Evolutionary conservation across 1,284 basidiomycete genomes (phyloP), one percentile per base, ranked within the genome.

Genomic region (Athelia psychrophila): DNA sequence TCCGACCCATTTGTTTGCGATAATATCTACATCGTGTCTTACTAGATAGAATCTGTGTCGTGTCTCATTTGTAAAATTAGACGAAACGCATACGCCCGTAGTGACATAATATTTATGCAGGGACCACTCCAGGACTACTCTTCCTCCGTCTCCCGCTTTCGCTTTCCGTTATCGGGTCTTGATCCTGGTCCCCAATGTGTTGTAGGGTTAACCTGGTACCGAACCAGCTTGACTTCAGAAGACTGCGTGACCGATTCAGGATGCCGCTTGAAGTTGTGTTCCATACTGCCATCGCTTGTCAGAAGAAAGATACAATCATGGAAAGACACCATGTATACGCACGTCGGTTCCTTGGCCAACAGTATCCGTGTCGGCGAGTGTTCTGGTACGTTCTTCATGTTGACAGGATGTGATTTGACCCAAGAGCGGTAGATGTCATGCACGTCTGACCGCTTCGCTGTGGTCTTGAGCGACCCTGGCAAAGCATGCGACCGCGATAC

Each of bases 151-250:
- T 76, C 78, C 42, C 81, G 65, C 62, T 84, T 84, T 30, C 78
- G 65, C 54, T 79, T 79, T 15, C 73, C 71, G 27, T 70, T 66
- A 23, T 67, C 64, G 13, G 86, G 85, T 59, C 76, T 84, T 49
- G 77, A 77, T n/a, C 78, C 84, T 2, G 96, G 96, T 0, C 96
- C 96, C 96, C 96, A 99, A 65, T 97, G 83, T 2, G 88, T 80
- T 36, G 85, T 79, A 2, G 96, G 96, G 66, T 98, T 98, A 60
- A 84, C 79, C 70, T 97, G 96, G 71, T 98, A 98, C 47, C 92
- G 81, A 0, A 95, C 91, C 8, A 94, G 73, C 61, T 92, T 92
- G 49, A 88, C 76, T 51, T 82, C 81, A 13, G 80, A 79, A 3
- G 84, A 77, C 10, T 76, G 68, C 12, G 77, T 80, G 10, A 82